A percentile compares a stretch with the other conserved stretches of the same genome.
phyloP scores from a whole-genome alignment of 345 rosid genomes.

The Lepidium africanum region DNA sequence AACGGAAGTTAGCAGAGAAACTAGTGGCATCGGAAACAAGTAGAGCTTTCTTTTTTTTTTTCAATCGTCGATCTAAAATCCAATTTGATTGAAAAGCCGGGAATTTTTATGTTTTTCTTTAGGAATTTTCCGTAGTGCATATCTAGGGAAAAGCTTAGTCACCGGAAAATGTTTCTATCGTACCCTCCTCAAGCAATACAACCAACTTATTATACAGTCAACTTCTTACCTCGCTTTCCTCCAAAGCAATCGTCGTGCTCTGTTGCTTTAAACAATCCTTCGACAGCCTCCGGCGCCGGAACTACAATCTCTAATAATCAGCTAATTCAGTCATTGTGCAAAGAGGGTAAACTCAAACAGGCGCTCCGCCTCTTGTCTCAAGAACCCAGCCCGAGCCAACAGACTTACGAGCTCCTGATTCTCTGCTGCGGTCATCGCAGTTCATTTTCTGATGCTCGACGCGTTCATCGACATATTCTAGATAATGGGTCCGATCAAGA shows the following conservation, averaged over 20 bases:
- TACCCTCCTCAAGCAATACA: conserved; percentile 35
- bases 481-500: conserved; percentile 80
- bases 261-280: conserved; percentile 32
- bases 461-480: conserved; percentile 54
- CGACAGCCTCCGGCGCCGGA: conserved; percentile 21
- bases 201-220: conserved; percentile 18
- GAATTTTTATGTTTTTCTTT: background rate
- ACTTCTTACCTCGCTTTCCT: conserved; percentile 26
- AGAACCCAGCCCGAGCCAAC: conserved; percentile 63
- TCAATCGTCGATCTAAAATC: background rate
- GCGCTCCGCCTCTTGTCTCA: conserved; percentile 60
- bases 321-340: conserved; percentile 57
- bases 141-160: background rate
- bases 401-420: conserved; percentile 74
- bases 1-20: background rate
- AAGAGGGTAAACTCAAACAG: conserved; percentile 59
- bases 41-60: background rate
- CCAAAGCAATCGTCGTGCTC: conserved; percentile 28
- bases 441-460: conserved; percentile 49
- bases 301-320: conserved; percentile 33
- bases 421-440: conserved; percentile 53
- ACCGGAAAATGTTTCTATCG: conserved; percentile 55
- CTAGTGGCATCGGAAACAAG: conserved; percentile 5
- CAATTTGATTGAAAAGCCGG: background rate
- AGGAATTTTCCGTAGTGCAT: background rate